These are phyloP conservation scores for Yamadazyma insecticola DNA, from an alignment of 805 yeast genomes.

Conservation along the genomic window DNA sequence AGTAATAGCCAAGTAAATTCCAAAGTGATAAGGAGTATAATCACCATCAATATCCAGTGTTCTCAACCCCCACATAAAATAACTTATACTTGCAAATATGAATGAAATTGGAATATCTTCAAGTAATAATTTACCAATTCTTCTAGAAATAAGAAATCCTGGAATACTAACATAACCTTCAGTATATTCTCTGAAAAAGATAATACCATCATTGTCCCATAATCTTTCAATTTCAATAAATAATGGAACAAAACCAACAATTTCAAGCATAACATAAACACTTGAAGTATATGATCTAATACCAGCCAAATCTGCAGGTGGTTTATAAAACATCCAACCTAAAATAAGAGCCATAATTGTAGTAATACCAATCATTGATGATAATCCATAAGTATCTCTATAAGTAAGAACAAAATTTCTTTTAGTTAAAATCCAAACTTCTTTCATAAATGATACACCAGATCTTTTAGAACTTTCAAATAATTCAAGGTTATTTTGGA, in stretches of 20 bases:
- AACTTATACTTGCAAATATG: conserved; percentile 56
- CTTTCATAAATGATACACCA: conserved; percentile 23
- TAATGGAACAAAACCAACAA: conserved; percentile 37
- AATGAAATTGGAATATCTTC: conserved; percentile 68
- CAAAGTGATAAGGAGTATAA: conserved; percentile 41
- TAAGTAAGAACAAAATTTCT: conserved; percentile 28
- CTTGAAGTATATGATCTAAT: conserved; percentile 49
- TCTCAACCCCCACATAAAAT: conserved; percentile 74
- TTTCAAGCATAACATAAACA: conserved; percentile 34
- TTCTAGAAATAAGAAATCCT: conserved; percentile 64
- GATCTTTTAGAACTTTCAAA: conserved; percentile 9
- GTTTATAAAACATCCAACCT: conserved; percentile 76
- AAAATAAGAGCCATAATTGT: conserved; percentile 52
- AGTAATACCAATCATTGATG: conserved; percentile 35
- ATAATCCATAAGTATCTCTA: conserved; percentile 29
- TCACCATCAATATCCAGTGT: conserved; percentile 14
- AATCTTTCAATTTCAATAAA: conserved; percentile 36
- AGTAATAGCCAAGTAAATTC: conserved; percentile 55
- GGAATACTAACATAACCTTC: conserved; percentile 63
- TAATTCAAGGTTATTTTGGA: conserved; percentile 6
- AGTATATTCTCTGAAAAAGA: conserved; percentile 53
- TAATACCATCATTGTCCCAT: conserved; percentile 33
- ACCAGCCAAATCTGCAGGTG: conserved; percentile 57
- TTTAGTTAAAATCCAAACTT: conserved; percentile 28
- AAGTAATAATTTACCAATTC: conserved; percentile 57